A percentile compares a stretch with the other conserved stretches of the same genome.
phyloP scores from a whole-genome alignment of 2,329 filamentous ascomycete species.

The Ophiocordyceps camponoti-saundersi region DNA sequence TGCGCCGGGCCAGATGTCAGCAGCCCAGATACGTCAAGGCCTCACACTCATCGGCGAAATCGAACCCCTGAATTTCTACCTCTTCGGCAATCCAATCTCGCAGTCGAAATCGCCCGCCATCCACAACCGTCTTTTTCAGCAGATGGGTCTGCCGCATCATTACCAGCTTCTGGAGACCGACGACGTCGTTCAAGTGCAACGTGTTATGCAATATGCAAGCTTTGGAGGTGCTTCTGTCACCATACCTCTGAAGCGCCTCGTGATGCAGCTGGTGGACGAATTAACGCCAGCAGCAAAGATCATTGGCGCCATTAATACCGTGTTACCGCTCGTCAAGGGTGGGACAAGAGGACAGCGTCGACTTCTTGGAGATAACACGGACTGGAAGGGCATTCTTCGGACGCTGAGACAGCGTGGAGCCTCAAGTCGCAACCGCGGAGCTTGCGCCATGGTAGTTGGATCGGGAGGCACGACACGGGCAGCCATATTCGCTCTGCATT shows the following conservation, averaged over 20 bases:
- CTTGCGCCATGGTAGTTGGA: slow-evolving; percentile 65
- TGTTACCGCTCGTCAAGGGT: slow-evolving; percentile 40
- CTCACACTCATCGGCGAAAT: slow-evolving; percentile 68
- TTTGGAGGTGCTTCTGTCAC: slow-evolving; percentile 94
- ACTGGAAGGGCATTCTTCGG: slow-evolving; percentile 84
- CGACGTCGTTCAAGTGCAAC: slow-evolving; percentile 38
- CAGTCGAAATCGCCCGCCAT: slow-evolving; percentile 74
- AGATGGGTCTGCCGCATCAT: slow-evolving; percentile 66
- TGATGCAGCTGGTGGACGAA: slow-evolving; percentile 66
- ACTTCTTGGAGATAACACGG: slow-evolving; percentile 80
- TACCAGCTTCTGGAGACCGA: slow-evolving; percentile 67
- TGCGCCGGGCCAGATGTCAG: slow-evolving; percentile 83
- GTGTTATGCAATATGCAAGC: slow-evolving; percentile 48
- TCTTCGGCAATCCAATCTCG: slow-evolving; percentile 75
- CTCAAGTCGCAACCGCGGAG: slow-evolving; percentile 13
- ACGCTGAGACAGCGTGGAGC: slow-evolving; percentile 57
- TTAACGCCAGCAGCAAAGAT: slow-evolving; percentile 60
- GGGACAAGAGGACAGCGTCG: slow-evolving; percentile 25
- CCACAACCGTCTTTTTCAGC: slow-evolving; percentile 70
- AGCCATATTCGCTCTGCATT: slow-evolving; percentile 73
- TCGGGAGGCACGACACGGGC: slow-evolving; percentile 85
- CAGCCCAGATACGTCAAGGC: slow-evolving; percentile 68
- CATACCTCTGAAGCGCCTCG: slow-evolving; percentile 82
- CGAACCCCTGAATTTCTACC: slow-evolving; percentile 57
- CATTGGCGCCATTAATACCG: slow-evolving; percentile 91